Evolutionary conservation across 306 rosid genomes (phyloP).

Genomic region (Luffa aegyptiaca): DNA sequence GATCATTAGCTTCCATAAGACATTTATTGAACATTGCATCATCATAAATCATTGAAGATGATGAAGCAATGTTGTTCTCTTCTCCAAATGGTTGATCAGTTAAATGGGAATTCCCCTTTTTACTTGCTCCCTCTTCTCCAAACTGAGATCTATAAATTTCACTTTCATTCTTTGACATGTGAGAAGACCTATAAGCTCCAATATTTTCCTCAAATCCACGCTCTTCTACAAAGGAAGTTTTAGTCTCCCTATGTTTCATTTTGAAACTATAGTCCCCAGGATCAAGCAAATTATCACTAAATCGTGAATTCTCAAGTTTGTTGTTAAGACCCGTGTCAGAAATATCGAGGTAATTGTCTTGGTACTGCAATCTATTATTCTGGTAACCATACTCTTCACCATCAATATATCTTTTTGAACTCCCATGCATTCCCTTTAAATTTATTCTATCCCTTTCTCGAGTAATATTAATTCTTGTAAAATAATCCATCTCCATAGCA

Average conservation of each 20-base stretch:
- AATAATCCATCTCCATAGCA: slow-evolving; percentile 20
- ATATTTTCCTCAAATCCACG: slow-evolving; percentile 27
- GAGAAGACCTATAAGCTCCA: slow-evolving; percentile 35
- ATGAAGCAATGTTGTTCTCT: slow-evolving; percentile 34
- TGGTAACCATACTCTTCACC: slow-evolving; percentile 26
- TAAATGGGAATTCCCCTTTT: not conserved
- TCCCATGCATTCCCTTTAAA: slow-evolving; percentile 20
- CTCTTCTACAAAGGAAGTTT: slow-evolving; percentile 48
- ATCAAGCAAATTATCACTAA: slow-evolving; percentile 35
- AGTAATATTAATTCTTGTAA: slow-evolving; percentile 21
- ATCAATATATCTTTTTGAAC: slow-evolving; percentile 12
- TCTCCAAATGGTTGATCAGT: slow-evolving; percentile 18
- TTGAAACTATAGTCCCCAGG: slow-evolving; percentile 41
- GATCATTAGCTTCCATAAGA: slow-evolving; percentile 65
- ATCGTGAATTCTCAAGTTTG: slow-evolving; percentile 38
- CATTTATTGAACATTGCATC: slow-evolving; percentile 62
- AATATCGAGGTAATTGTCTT: slow-evolving; percentile 32
- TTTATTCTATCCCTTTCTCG: slow-evolving; percentile 18
- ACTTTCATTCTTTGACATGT: slow-evolving; percentile 17
- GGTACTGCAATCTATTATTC: slow-evolving; percentile 37
- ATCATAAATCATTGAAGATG: slow-evolving; percentile 48
- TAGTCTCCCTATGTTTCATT: slow-evolving; percentile 38
- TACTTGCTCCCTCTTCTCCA: not conserved
- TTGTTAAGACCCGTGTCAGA: slow-evolving; percentile 34
- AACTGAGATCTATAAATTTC: slow-evolving; percentile 20